These are phyloP conservation scores for Mycosphaerella sp. DNA, from an alignment of 2,329 filamentous ascomycete genomes.

Conservation along the genomic window DNA sequence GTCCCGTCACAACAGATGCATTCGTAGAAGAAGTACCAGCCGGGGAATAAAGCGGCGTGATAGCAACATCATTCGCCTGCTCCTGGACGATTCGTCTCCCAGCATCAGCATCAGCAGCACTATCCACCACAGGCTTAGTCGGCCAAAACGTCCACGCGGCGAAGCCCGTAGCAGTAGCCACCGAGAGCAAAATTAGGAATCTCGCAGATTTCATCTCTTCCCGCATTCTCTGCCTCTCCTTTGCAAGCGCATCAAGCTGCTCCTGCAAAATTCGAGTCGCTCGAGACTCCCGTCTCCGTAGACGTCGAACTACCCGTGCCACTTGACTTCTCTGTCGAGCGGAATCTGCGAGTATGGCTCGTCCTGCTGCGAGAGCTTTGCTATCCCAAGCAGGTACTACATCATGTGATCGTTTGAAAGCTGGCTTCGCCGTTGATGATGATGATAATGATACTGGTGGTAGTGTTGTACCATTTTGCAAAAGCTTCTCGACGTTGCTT, in stretches of 20 bases:
- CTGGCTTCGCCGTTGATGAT: neutral
- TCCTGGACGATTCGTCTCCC: slow-evolving; percentile 22
- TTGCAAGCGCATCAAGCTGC: slow-evolving; percentile 12
- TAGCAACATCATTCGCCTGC: slow-evolving; percentile 13
- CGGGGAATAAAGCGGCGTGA: slow-evolving; percentile 10
- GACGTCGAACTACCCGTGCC: slow-evolving; percentile 11
- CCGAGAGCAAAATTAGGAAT: slow-evolving; percentile 16
- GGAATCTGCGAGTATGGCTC: slow-evolving; percentile 20
- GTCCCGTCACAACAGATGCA: neutral
- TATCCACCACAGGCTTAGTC: slow-evolving; percentile 12
- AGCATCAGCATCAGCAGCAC: slow-evolving; percentile 14
- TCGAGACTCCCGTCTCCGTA: slow-evolving; percentile 9
- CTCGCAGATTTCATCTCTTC: slow-evolving; percentile 22
- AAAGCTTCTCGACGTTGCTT: neutral
- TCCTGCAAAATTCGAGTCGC: slow-evolving; percentile 1
- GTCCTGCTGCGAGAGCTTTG: slow-evolving; percentile 19
- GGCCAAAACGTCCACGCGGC: slow-evolving; percentile 28
- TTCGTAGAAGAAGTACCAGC: neutral
- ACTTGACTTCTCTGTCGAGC: slow-evolving; percentile 11
- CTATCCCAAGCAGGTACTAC: slow-evolving; percentile 13
- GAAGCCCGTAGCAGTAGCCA: slow-evolving; percentile 21
- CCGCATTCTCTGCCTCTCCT: slow-evolving; percentile 16
- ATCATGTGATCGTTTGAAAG: neutral
- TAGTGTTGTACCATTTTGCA: neutral
- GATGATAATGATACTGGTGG: neutral